Evolutionary conservation across 345 rosid genomes (phyloP).

Genomic region (Ailanthus altissimus): DNA sequence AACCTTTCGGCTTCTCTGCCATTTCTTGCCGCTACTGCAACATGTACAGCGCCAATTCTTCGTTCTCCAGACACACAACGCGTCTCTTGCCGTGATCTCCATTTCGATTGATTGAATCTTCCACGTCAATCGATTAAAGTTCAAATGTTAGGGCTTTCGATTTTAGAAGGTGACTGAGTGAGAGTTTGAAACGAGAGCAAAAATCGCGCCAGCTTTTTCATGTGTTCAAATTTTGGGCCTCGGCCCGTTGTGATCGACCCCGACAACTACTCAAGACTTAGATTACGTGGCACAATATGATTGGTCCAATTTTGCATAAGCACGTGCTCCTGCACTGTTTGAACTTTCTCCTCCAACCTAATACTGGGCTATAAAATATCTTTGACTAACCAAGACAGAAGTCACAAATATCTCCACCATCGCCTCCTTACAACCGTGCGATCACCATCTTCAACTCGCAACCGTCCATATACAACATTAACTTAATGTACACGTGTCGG

Average conservation of each 20-base stretch:
- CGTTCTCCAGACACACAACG: constrained; percentile 58
- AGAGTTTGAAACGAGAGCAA: background rate
- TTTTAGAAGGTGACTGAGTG: background rate
- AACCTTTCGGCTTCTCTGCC: constrained; percentile 64
- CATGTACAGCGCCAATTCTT: constrained; percentile 57
- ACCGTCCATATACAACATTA: background rate
- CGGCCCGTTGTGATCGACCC: background rate
- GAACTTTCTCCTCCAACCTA: background rate
- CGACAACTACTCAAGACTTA: background rate
- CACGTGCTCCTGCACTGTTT: background rate
- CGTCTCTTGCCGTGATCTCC: constrained; percentile 45
- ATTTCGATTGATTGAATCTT: constrained; percentile 28
- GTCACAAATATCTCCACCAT: background rate
- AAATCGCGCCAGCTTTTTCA: constrained; percentile 27
- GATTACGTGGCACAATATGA: background rate
- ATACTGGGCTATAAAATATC: background rate
- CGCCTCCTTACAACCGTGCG: constrained; percentile 1
- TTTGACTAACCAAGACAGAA: background rate
- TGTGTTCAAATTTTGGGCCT: constrained; percentile 7
- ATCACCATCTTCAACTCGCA: background rate
- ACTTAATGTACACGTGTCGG: background rate
- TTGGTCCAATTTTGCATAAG: too few species aligned
- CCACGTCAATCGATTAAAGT: background rate
- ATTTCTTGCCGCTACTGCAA: constrained; percentile 67
- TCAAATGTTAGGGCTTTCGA: background rate